These are phyloP conservation scores for Aspergillus chevalieri DNA, from an alignment of 2,329 filamentous ascomycete genomes.

Conservation along the genomic window DNA sequence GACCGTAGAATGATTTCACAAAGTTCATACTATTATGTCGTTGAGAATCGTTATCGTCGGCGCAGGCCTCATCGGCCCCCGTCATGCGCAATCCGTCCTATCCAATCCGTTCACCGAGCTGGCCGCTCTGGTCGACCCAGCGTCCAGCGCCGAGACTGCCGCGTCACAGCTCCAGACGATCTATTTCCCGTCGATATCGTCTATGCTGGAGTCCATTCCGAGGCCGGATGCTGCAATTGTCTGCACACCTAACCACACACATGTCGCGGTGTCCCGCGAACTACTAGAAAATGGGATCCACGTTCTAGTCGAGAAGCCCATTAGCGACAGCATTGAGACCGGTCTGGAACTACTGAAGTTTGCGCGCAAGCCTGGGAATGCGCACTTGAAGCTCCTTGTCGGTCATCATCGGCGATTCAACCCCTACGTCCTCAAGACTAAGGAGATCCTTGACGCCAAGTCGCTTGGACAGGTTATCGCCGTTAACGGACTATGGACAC, in stretches of 20 bases:
- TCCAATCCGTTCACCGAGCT: conserved; percentile 35
- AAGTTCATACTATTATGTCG: neutral
- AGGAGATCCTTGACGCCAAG: conserved; percentile 36
- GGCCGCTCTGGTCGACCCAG: conserved; percentile 44
- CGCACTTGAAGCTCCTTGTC: conserved; percentile 44
- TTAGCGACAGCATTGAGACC: conserved; percentile 36
- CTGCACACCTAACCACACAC: conserved; percentile 56
- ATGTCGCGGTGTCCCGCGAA: conserved; percentile 47
- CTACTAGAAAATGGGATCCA: conserved; percentile 47
- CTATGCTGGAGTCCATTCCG: conserved; percentile 33
- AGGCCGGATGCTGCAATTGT: conserved; percentile 52
- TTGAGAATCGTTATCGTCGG: conserved; percentile 43
- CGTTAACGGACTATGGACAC: conserved; percentile 51
- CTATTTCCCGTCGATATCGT: conserved; percentile 37
- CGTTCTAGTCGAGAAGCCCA: conserved; percentile 54
- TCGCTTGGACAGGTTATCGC: conserved; percentile 46
- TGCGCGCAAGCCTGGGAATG: conserved; percentile 11
- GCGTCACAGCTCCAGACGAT: conserved; percentile 35
- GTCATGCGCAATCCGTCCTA: conserved; percentile 43
- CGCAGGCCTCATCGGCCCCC: conserved; percentile 46
- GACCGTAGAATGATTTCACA: neutral
- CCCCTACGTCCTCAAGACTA: conserved; percentile 48
- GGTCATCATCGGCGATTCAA: conserved; percentile 58
- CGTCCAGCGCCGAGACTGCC: conserved; percentile 28
- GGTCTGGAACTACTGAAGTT: conserved; percentile 17